Evolutionary conservation across 495 filamentous ascomycete species (phyloP).

Genomic region (Thermothielavioides terrestris): DNA sequence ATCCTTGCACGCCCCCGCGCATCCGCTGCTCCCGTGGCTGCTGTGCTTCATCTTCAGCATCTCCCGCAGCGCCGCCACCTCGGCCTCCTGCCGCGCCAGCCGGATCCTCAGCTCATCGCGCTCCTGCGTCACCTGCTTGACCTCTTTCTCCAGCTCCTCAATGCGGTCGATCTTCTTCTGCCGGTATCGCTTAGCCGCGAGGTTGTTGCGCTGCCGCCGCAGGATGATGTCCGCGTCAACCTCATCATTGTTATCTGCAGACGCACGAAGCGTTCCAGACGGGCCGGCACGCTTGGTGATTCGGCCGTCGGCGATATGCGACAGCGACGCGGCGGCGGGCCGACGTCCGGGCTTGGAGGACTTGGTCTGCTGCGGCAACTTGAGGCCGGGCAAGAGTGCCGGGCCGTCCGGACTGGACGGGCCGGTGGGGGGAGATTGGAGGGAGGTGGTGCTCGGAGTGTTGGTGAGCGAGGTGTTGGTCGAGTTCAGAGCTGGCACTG

Average conservation of each 20-base stretch:
- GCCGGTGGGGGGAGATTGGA: neutral
- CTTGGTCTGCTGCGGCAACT: neutral
- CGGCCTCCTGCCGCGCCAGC: conserved; percentile 56
- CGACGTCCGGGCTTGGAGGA: conserved; percentile 6
- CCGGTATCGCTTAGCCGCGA: conserved; percentile 63
- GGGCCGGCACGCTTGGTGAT: conserved; percentile 1
- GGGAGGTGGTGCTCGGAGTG: neutral
- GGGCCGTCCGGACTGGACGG: neutral
- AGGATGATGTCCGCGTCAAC: conserved; percentile 16
- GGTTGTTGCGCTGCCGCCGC: conserved; percentile 60
- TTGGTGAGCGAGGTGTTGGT: neutral
- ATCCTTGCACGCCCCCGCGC: neutral
- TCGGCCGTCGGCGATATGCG: neutral
- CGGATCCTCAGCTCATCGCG: conserved; percentile 57
- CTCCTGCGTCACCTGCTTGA: conserved; percentile 51
- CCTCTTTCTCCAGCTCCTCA: conserved; percentile 51
- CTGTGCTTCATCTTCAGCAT: conserved; percentile 32
- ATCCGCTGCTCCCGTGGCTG: too few relatives aligned
- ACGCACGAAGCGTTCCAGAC: neutral
- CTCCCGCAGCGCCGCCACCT: conserved; percentile 38
- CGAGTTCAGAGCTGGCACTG: neutral
- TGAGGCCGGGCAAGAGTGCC: conserved; percentile 6
- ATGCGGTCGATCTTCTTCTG: conserved; percentile 61
- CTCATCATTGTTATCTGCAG: neutral
- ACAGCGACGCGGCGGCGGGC: neutral